These are phyloP conservation scores for Aspergillus awamori DNA, from an alignment of 2,329 filamentous ascomycete species.

Conservation along the genomic window DNA sequence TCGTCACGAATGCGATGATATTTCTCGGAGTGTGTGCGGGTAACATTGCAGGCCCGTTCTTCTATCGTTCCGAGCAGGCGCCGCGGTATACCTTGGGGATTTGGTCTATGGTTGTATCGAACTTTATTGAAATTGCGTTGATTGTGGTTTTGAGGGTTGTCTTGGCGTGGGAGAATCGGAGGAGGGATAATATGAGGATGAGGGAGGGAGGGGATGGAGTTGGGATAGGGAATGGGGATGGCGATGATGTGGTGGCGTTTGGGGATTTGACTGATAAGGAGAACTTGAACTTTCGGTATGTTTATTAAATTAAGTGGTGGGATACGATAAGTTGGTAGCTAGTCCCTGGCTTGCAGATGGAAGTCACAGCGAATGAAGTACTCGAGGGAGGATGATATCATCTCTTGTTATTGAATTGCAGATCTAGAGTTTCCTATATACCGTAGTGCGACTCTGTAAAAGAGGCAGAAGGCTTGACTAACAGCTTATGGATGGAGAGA, in stretches of 20 bases:
- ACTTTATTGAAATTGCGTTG: slow-evolving; percentile 5
- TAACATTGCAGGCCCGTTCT: slow-evolving; percentile 34
- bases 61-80: slow-evolving; percentile 31
- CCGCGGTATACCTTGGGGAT: slow-evolving; percentile 29
- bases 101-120: slow-evolving; percentile 24
- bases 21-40: slow-evolving; percentile 30
- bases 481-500: too few relatives aligned
- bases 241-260: slow-evolving; percentile 43
- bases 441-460: too few relatives aligned
- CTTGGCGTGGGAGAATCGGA: slow-evolving; percentile 7
- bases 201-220: slow-evolving; percentile 10
- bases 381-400: too few relatives aligned
- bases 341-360: too few relatives aligned
- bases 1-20: slow-evolving; percentile 33
- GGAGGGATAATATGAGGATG: background rate
- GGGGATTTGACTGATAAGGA: slow-evolving; percentile 54
- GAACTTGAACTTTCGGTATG: slow-evolving; percentile 43
- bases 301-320: slow-evolving; percentile 19
- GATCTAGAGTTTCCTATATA: too few relatives aligned
- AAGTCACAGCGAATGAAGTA: too few relatives aligned
- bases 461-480: too few relatives aligned
- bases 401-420: too few relatives aligned
- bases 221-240: slow-evolving; percentile 28
- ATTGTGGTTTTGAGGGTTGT: background rate
- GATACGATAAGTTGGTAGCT: too few relatives aligned